These are phyloP conservation scores for Asterochloris sp. DNA, from an alignment of 139 green algal species.

Conservation along the genomic window DNA sequence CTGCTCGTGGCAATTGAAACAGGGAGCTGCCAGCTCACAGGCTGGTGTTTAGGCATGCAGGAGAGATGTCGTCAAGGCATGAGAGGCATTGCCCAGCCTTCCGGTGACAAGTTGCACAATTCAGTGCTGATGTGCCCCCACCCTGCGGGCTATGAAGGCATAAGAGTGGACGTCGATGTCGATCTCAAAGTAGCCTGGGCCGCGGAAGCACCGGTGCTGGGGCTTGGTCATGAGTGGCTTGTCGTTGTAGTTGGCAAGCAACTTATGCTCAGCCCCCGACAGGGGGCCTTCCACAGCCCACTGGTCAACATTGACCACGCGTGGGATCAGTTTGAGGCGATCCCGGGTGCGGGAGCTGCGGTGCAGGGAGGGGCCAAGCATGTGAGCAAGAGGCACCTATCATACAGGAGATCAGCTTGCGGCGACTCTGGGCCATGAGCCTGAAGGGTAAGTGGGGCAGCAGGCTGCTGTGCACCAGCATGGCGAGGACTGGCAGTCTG, in stretches of 20 bases:
- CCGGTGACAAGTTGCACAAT: neutral
- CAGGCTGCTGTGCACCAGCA: too few species aligned
- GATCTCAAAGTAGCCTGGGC: slow-evolving; percentile 69
- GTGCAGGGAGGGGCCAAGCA: neutral
- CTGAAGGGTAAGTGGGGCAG: too few species aligned
- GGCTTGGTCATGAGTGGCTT: slow-evolving; percentile 84
- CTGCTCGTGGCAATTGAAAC: too few species aligned
- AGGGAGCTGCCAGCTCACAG: neutral
- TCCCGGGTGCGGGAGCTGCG: slow-evolving; percentile 51
- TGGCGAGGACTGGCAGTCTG: too few species aligned
- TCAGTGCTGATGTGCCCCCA: neutral
- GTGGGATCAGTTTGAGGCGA: slow-evolving; percentile 82
- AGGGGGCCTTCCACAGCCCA: slow-evolving; percentile 65
- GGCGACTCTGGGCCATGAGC: too few species aligned
- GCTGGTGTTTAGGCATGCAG: neutral
- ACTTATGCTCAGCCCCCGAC: slow-evolving; percentile 28
- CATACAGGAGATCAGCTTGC: too few species aligned
- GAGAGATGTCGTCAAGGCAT: neutral
- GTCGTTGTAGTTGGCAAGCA: slow-evolving; percentile 77
- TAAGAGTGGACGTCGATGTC: slow-evolving; percentile 87
- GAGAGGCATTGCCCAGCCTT: too few species aligned
- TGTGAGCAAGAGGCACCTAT: too few species aligned
- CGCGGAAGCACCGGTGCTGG: slow-evolving; percentile 67
- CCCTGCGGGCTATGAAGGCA: slow-evolving; percentile 73
- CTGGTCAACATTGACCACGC: slow-evolving; percentile 77